Base-by-base conservation (phyloP, 1,284 basidiomycete species). In the Ceratobasidium sp. region DNA sequence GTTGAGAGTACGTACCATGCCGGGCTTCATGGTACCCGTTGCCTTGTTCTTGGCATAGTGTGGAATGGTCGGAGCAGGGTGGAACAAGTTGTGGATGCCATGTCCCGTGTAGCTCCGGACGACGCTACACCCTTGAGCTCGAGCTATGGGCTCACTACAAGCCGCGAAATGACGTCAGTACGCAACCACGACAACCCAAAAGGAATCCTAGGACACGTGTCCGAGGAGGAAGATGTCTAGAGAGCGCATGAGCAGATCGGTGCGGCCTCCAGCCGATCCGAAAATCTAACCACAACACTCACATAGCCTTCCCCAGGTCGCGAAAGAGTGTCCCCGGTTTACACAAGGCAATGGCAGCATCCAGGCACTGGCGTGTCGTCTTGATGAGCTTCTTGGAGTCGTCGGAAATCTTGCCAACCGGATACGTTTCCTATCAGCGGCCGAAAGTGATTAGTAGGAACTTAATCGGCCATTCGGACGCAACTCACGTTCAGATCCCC, bases 91-190 rank as follows among this genome's bases (percentile, higher is more conserved):
- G 80, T 97, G 91, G 79, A 97, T 88, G 41, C 96, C 96, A 80
- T 98, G 96, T 4, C 95, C 96, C 7, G 92, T 95, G 81, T 96
- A 98, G 59, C 90, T 89, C 78, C 93, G 88, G 43, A 98, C 94
- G 57, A 93, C 91, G 21, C 91, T 87, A 82, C 93, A 97, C 13
- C 91, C 91, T 74, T 90, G 89, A 26, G 88, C 85, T 76, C 90
- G 89, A 72, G 93, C 91, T 73, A 96, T 85, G 21, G 92, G 92
- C 80, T 98, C 95, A 77, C 91, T 93, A 38, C 6, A 26, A 28
- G 26, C 46, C 61, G 49, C 47, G 58, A 49, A 71, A 43, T 70
- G 54, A 63, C 71, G 61, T 63, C 61, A 73, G 55, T 26, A 41
- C 64, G 30, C 49, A 47, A 28, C 14, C 5, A 44, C n/a, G 38